Evolutionary conservation across 768 basidiomycete genomes (phyloP).

Genomic region (Mycena chlorophos): DNA sequence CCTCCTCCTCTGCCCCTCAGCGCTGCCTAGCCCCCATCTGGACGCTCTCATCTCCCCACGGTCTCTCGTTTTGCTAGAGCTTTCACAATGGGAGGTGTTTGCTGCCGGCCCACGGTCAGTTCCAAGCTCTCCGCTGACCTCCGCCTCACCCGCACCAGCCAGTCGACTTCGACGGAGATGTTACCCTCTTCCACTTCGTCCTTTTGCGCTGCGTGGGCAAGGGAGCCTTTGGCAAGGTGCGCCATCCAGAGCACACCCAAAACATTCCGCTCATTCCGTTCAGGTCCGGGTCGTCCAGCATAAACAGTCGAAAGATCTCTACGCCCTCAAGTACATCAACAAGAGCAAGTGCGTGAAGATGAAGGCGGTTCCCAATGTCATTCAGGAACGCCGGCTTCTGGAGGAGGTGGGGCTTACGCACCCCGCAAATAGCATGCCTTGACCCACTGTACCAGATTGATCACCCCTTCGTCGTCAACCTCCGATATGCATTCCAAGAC

Average conservation of each 20-base stretch:
- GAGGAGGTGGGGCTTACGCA: slow-evolving; percentile 71
- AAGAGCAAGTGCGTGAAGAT: slow-evolving; percentile 97
- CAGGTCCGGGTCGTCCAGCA: slow-evolving; percentile 99
- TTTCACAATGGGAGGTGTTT: slow-evolving; percentile 58
- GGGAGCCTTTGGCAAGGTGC: slow-evolving; percentile 96
- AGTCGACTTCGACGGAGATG: slow-evolving; percentile 93
- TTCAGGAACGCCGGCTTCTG: slow-evolving; percentile 90
- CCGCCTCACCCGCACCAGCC: slow-evolving; percentile 50
- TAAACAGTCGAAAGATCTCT: slow-evolving; percentile 95
- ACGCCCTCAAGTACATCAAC: slow-evolving; percentile 99
- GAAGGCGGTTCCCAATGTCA: slow-evolving; percentile 96
- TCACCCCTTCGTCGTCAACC: slow-evolving; percentile 91
- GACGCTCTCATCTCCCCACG: slow-evolving; percentile 4
- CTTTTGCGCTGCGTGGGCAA: slow-evolving; percentile 96
- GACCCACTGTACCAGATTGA: slow-evolving; percentile 64
- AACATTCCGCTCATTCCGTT: slow-evolving; percentile 3
- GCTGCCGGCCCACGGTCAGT: slow-evolving; percentile 65
- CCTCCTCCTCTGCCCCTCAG: slow-evolving; percentile 6
- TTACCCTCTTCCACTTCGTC: slow-evolving; percentile 96
- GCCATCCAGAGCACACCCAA: slow-evolving; percentile 15
- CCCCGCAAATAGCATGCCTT: slow-evolving; percentile 6
- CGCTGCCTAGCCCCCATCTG: too few relatives aligned
- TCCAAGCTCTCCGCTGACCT: neutral
- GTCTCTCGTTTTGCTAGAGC: slow-evolving; percentile 5
- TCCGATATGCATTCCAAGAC: slow-evolving; percentile 96